A percentile compares a stretch with the other conserved stretches of the same genome.
Evolutionary conservation across 2,329 filamentous ascomycete genomes (phyloP).

Genomic region (Fusarium keratoplasticum): DNA sequence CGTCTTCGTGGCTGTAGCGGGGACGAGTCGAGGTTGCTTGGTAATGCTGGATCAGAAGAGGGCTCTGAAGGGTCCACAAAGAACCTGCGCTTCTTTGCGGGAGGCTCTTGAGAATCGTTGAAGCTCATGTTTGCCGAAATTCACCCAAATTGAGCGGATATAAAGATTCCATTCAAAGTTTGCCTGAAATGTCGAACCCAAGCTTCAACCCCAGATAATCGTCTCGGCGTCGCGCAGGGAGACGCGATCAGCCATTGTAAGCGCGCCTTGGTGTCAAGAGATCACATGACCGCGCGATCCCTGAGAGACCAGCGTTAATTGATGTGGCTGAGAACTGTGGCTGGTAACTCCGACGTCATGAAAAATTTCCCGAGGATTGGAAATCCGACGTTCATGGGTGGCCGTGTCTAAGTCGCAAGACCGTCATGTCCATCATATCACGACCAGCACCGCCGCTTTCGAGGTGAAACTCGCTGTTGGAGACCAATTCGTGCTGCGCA

Average conservation of each 20-base stretch:
- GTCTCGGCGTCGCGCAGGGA: conserved; percentile 36
- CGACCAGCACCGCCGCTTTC: conserved; percentile 5
- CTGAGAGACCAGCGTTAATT: conserved; percentile 5
- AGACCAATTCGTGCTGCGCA: not conserved
- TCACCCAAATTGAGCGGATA: conserved; percentile 18
- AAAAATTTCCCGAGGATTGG: conserved; percentile 41
- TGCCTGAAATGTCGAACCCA: not conserved
- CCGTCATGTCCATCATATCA: conserved; percentile 26
- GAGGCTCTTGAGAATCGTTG: conserved; percentile 55
- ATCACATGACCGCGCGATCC: conserved; percentile 55
- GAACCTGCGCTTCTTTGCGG: conserved; percentile 58
- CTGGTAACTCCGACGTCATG: conserved; percentile 43
- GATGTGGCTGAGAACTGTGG: conserved; percentile 33
- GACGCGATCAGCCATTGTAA: conserved; percentile 51
- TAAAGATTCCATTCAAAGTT: not conserved
- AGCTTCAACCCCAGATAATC: not conserved
- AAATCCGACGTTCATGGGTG: conserved; percentile 42
- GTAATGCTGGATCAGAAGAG: conserved; percentile 41
- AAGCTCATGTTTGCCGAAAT: conserved; percentile 51
- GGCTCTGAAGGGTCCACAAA: conserved; percentile 50
- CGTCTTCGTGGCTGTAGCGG: conserved; percentile 40
- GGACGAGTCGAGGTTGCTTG: conserved; percentile 38
- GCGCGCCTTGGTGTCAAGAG: conserved; percentile 53
- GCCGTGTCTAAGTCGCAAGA: conserved; percentile 29
- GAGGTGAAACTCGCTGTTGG: not conserved